Evolutionary conservation across 345 rosid genomes (phyloP).

Genomic region (Melaleuca quinquenervia): DNA sequence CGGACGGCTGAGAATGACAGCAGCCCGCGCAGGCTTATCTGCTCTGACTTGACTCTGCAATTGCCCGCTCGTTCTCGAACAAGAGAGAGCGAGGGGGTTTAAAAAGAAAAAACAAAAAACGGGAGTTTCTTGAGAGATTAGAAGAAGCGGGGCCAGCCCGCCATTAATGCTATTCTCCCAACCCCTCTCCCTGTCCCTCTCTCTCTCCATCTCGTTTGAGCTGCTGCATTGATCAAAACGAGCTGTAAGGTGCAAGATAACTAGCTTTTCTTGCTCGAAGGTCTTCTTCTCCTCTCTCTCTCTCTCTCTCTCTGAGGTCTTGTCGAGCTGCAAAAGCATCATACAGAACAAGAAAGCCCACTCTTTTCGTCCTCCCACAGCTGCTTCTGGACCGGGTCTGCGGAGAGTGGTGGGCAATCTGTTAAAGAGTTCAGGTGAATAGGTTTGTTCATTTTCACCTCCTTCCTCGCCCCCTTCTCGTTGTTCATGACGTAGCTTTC

Average conservation of each 20-base stretch:
- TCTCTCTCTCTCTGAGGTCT: neutral
- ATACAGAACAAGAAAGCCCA: neutral
- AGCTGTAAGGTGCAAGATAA: neutral
- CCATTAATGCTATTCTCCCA: conserved; percentile 2
- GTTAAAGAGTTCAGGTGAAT: neutral
- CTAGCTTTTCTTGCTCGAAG: neutral
- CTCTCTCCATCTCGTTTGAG: neutral
- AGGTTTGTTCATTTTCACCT: neutral
- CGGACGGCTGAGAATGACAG: neutral
- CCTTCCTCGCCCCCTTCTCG: neutral
- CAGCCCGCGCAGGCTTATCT: neutral
- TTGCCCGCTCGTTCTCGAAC: neutral
- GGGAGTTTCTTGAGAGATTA: neutral
- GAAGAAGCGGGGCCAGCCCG: conserved; percentile 1
- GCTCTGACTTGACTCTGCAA: neutral
- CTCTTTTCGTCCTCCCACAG: neutral
- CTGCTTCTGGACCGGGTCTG: neutral
- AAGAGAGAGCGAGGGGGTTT: neutral
- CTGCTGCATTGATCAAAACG: neutral
- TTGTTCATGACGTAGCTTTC: neutral
- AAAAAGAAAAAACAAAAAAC: rapidly evolving
- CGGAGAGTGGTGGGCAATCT: neutral
- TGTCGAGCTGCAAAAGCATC: neutral
- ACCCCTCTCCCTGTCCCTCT: neutral
- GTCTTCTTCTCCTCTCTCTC: neutral